A percentile compares a stretch with the other conserved stretches of the same genome.
These are phyloP conservation scores for Vigna angularis DNA, from an alignment of 306 rosid species.

Conservation along the genomic window DNA sequence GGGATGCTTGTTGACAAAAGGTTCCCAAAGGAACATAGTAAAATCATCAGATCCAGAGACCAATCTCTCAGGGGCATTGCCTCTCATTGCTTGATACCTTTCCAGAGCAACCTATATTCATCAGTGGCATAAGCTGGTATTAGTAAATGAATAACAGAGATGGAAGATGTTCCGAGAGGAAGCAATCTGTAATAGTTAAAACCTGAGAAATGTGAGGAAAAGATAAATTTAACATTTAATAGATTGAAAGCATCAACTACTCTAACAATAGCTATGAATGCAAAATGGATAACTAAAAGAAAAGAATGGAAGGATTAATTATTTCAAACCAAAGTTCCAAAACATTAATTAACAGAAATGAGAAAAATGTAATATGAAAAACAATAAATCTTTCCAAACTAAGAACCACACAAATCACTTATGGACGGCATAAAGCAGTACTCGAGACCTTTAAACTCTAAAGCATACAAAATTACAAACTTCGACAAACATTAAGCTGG, in stretches of 20 bases:
- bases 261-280: neutral
- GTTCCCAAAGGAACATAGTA: constrained; percentile 98
- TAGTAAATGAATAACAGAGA: constrained; percentile 5
- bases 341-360: neutral
- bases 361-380: neutral
- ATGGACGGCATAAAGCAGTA: neutral
- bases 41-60: constrained; percentile 98
- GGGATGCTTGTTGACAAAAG: constrained; percentile 82
- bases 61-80: constrained; percentile 86
- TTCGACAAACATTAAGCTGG: neutral
- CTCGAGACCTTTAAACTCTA: neutral
- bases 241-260: neutral
- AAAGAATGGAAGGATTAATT: neutral
- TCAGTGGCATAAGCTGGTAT: constrained; percentile 13
- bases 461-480: constrained; percentile 6
- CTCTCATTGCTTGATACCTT: constrained; percentile 87
- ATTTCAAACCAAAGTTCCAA: neutral
- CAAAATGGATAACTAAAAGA: constrained; percentile 14
- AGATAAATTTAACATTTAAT: neutral
- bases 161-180: neutral
- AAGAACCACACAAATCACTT: neutral
- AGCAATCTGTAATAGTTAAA: neutral
- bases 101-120: constrained; percentile 83
- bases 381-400: neutral
- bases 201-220: neutral